phyloP scores from a whole-genome alignment of 129 eudicot species.

The Ambrosia artemisiifolia region DNA sequence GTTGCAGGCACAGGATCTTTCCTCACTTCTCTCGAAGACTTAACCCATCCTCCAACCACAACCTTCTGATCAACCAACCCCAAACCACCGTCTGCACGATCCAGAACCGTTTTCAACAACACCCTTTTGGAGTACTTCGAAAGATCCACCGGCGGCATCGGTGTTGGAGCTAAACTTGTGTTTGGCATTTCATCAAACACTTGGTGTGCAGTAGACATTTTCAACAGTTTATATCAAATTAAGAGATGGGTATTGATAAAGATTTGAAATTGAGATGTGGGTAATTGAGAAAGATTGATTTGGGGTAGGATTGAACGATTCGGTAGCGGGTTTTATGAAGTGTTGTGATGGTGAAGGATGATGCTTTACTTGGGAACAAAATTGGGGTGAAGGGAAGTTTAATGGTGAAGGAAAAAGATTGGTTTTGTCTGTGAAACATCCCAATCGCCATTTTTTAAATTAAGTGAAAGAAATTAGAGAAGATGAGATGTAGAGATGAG shows the following conservation, averaged over 20 bases:
- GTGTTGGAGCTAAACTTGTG: background rate
- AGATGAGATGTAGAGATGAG: conserved; percentile 9
- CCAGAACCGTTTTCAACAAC: conserved; percentile 51
- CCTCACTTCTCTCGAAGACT: conserved; percentile 67
- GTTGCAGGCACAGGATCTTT: conserved; percentile 29
- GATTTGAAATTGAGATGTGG: background rate
- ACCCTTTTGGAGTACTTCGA: conserved; percentile 64
- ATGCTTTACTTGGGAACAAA: conserved; percentile 60
- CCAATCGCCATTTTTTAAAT: conserved; percentile 26
- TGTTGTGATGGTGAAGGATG: conserved; percentile 24
- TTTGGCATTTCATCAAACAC: conserved; percentile 29
- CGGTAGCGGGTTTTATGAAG: conserved; percentile 18
- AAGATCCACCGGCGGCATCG: conserved; percentile 29
- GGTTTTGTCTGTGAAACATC: conserved; percentile 40
- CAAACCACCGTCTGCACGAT: conserved; percentile 49
- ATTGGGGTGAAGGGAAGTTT: conserved; percentile 31
- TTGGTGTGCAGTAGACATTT: conserved; percentile 49
- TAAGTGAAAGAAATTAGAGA: conserved; percentile 16
- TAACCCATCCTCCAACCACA: conserved; percentile 92
- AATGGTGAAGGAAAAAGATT: conserved; percentile 51
- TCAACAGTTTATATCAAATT: background rate
- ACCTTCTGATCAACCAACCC: conserved; percentile 63
- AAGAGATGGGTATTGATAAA: conserved; percentile 4
- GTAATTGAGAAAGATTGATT: background rate
- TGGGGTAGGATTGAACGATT: conserved; percentile 10